A percentile compares a stretch with the other conserved stretches of the same genome.
phyloP scores from a whole-genome alignment of 192 early-diverging fungal species.

The Gigaspora rosea region DNA sequence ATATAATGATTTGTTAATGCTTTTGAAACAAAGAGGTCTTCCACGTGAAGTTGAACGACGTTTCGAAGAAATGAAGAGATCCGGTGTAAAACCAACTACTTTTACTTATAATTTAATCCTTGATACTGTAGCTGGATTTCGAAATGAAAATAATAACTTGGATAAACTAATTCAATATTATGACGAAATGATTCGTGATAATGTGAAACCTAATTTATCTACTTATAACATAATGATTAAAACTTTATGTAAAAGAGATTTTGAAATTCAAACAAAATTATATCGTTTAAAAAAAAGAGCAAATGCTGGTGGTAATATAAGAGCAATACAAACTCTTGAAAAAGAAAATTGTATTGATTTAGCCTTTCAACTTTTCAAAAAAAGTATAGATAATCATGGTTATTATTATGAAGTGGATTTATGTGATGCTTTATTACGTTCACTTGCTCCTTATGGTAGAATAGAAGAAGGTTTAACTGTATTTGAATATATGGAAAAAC shows the following conservation, averaged over 20 bases:
- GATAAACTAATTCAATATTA: constrained; percentile 6
- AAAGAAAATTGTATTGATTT: background rate
- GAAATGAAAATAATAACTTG: background rate
- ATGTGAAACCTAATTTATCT: background rate
- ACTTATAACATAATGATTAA: constrained; percentile 18
- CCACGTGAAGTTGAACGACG: background rate
- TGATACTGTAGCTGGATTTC: background rate
- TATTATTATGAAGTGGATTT: constrained; percentile 11
- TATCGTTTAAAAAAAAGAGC: background rate
- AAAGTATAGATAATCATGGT: background rate
- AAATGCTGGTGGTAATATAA: background rate
- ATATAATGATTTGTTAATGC: background rate
- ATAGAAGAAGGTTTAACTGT: constrained; percentile 11
- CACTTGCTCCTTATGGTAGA: background rate
- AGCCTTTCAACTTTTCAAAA: constrained; percentile 8
- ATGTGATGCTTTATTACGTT: constrained; percentile 19
- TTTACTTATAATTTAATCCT: constrained; percentile 23
- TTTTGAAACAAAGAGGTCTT: background rate
- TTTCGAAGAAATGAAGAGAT: background rate
- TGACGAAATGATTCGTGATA: constrained; percentile 20
- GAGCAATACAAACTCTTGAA: background rate
- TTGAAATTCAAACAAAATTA: background rate
- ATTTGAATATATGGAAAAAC: constrained; percentile 19
- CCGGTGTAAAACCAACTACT: constrained; percentile 1
- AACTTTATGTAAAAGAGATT: constrained; percentile 8